Evolutionary conservation across 148 eudicot genomes (phyloP), one percentile per base, ranked within the genome.

Genomic region (Silene latifolia): DNA sequence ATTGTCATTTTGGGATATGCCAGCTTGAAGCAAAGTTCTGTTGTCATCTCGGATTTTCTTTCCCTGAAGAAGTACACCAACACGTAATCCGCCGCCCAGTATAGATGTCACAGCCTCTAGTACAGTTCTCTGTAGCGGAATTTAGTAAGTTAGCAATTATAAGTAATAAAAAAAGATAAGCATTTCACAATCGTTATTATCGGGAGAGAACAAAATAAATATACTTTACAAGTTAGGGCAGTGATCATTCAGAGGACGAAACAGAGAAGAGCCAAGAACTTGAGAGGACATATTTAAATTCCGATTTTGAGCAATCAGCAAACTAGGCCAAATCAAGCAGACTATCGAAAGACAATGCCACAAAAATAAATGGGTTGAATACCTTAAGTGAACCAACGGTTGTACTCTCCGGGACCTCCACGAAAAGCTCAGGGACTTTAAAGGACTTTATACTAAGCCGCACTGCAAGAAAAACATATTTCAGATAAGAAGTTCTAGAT

Each of bases 381-480:
- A 96, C 99, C 99, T 92, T 96, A 58, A 96, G 85, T 27, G 97
- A 90, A 79, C 93, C 97, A 59, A 96, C 91, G 21, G 97, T 92
- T 74, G 94, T 82, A 80, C 78, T 87, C 87, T 92, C 98, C 8
- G 99, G 93, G 77, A 92, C 93, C 88, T 96, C 98, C 69, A 96
- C 80, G 77, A 86, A 88, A 69, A 96, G 93, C 80, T 96, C 99
- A 46, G 98, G 99, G 75, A 96, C 98, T 79, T 77, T 89, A 76
- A 96, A 96, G 72, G 99, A 92, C 83, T 92, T 90, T 4, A 96
- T 96, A 85, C 88, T 89, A 67, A 96, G 88, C 79, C 90, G 90
- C 82, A 96, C 99, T 96, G 97, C 68, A 82, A n/a, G 7, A 74
- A 79, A 79, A 77, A 74, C 47, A 67, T 48, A 32, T 21, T 23